Conservation (phyloP, 2,329 filamentous ascomycete species). For the Ascochyta rabiei region DNA sequence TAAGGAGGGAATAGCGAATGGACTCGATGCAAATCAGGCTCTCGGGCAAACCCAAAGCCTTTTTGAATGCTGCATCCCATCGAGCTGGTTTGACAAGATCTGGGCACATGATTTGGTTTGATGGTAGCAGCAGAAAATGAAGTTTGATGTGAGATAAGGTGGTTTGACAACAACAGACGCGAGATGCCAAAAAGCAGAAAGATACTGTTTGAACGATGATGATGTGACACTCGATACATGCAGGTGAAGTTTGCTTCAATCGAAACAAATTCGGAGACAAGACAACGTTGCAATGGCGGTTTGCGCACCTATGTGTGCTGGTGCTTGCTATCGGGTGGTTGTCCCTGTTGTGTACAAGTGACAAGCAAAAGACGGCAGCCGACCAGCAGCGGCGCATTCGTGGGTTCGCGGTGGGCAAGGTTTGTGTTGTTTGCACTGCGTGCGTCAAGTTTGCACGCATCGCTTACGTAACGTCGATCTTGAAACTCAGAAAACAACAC, state of each 20-base stretch:
- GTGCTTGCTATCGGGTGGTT: conserved; percentile 36
- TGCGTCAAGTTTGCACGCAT: conserved; percentile 2
- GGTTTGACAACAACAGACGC: conserved; percentile 16
- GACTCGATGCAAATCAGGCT: conserved; percentile 20
- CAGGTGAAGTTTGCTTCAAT: conserved; percentile 15
- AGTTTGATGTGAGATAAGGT: conserved; percentile 13
- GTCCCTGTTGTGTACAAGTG: conserved; percentile 27
- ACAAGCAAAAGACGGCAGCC: conserved; percentile 25
- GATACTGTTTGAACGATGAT: conserved; percentile 2
- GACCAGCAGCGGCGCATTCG: conserved; percentile 23
- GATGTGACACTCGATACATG: conserved; percentile 4
- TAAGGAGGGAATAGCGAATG: conserved; percentile 15
- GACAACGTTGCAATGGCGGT: conserved; percentile 14
- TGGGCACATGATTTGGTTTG: conserved; percentile 23
- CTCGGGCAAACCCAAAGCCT: conserved; percentile 19
- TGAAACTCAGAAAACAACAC: neutral
- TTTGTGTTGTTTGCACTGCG: conserved; percentile 43
- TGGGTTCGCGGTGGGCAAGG: conserved; percentile 16
- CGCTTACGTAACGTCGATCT: conserved; percentile 6
- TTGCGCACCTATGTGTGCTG: conserved; percentile 35
- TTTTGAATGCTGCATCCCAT: conserved; percentile 26
- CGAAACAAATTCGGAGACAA: conserved; percentile 1
- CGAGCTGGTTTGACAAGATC: conserved; percentile 22
- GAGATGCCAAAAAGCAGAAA: conserved; percentile 4
- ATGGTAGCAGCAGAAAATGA: conserved; percentile 13